These are phyloP conservation scores for Penicillium hesseltinei DNA, from an alignment of 2,329 filamentous ascomycete species.

Conservation along the genomic window DNA sequence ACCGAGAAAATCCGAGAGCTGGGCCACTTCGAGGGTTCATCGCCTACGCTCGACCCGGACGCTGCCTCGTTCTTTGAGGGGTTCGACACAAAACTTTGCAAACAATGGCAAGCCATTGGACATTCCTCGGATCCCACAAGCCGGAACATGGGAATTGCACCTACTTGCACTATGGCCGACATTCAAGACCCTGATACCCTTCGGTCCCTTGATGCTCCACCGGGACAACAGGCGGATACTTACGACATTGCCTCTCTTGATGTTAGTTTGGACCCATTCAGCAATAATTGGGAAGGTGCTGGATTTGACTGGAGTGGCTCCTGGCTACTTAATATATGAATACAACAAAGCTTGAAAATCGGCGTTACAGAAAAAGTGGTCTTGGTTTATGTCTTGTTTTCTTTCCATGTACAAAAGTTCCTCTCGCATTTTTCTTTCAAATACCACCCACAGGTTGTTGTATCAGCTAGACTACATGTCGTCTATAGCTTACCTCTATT, in stretches of 20 bases:
- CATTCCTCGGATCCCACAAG: slow-evolving; percentile 11
- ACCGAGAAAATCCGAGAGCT: slow-evolving; percentile 26
- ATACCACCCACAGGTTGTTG: not conserved
- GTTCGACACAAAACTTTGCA: slow-evolving; percentile 23
- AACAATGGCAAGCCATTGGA: slow-evolving; percentile 24
- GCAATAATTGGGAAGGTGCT: slow-evolving; percentile 25
- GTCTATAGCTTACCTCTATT: slow-evolving; percentile 12
- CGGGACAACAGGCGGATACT: slow-evolving; percentile 11
- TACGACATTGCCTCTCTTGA: slow-evolving; percentile 18
- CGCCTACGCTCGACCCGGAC: slow-evolving; percentile 18
- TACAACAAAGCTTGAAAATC: not conserved
- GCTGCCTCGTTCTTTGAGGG: slow-evolving; percentile 25
- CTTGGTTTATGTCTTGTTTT: not conserved
- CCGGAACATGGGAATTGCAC: not conserved
- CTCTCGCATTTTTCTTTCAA: not conserved
- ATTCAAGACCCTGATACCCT: slow-evolving; percentile 16
- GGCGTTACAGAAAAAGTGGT: not conserved
- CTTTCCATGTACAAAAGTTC: not conserved
- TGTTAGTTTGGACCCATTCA: slow-evolving; percentile 19
- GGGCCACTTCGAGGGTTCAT: slow-evolving; percentile 16
- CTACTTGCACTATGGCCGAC: slow-evolving; percentile 23
- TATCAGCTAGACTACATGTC: not conserved
- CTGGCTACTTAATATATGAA: slow-evolving; percentile 24
- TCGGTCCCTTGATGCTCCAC: slow-evolving; percentile 10
- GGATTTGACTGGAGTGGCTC: slow-evolving; percentile 30